A percentile compares a stretch with the other conserved stretches of the same genome.
phyloP scores from a whole-genome alignment of 139 green algal species.

The Chlorella vulgaris region DNA sequence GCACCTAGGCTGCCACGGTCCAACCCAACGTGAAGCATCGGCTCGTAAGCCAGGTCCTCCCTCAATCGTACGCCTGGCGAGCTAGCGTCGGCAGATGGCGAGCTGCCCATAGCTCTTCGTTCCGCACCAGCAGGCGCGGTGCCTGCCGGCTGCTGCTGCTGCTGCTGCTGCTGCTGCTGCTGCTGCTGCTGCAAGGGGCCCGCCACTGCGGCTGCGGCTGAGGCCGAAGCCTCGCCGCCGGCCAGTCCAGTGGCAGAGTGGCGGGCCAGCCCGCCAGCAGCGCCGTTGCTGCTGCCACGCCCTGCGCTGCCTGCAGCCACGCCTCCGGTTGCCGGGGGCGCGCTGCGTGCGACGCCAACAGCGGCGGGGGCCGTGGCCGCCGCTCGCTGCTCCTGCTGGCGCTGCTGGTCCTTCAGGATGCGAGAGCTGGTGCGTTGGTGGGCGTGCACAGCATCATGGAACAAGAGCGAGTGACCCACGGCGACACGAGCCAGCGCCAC shows the following conservation, averaged over 20 bases:
- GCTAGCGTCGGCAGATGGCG: background rate
- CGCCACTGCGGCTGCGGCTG: background rate
- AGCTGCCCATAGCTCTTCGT: background rate
- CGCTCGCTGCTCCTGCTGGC: background rate
- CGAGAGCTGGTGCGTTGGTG: slow-evolving; percentile 40
- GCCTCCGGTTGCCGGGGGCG: background rate
- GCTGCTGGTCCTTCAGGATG: slow-evolving; percentile 33
- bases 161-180: slow-evolving; percentile 15
- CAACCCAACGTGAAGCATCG: slow-evolving; percentile 39
- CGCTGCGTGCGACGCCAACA: background rate
- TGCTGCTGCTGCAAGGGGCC: background rate
- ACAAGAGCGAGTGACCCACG: slow-evolving; percentile 58
- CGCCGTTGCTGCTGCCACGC: background rate
- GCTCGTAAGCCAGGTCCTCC: slow-evolving; percentile 35
- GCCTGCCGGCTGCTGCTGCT: slow-evolving; percentile 15
- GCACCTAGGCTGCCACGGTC: slow-evolving; percentile 15
- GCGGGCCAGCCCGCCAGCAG: background rate
- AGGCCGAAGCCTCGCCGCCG: background rate
- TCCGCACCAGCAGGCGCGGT: background rate
- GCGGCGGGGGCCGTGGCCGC: slow-evolving; percentile 9
- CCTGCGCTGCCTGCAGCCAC: background rate
- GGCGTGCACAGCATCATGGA: slow-evolving; percentile 54
- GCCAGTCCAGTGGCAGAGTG: background rate
- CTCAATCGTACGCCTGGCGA: slow-evolving; percentile 37
- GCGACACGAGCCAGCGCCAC: slow-evolving; percentile 74